These are phyloP conservation scores for Casuarina glauca DNA, from an alignment of 306 rosid species.

Conservation along the genomic window DNA sequence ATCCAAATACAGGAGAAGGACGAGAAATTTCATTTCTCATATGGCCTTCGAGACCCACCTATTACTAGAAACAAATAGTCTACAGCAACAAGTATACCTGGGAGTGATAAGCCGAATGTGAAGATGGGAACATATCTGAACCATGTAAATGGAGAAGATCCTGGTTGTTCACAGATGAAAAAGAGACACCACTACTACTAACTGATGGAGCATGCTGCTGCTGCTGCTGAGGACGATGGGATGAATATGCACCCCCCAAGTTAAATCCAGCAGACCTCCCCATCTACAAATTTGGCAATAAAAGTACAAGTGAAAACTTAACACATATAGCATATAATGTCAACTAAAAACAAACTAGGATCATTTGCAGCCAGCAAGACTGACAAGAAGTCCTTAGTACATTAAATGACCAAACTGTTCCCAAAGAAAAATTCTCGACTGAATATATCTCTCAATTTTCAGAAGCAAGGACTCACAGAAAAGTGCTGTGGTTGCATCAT, in stretches of 20 bases:
- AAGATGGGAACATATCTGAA: conserved; percentile 85
- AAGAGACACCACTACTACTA: conserved; percentile 74
- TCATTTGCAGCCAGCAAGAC: neutral
- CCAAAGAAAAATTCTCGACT: no score
- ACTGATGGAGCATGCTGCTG: conserved; percentile 87
- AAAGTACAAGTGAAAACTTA: conserved; percentile 23
- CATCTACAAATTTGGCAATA: conserved; percentile 55
- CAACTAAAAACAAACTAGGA: neutral
- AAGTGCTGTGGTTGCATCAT: conserved; percentile 98
- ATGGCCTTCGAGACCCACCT: conserved; percentile 1
- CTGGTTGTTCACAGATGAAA: conserved; percentile 85
- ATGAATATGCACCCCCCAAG: conserved; percentile 74
- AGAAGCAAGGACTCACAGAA: conserved; percentile 57
- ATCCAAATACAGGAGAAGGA: neutral
- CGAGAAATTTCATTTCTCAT: neutral
- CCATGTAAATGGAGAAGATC: conserved; percentile 91
- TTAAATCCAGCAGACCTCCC: conserved; percentile 92
- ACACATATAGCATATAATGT: conserved; percentile 9
- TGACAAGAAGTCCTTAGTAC: neutral
- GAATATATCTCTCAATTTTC: neutral
- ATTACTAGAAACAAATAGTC: neutral
- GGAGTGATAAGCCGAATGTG: conserved; percentile 85
- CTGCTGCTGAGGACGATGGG: conserved; percentile 86
- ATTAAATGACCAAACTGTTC: no score
- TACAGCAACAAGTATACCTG: conserved; percentile 57